Conservation (phyloP, 176 grass and related monocot genomes). For the Aegilops tauschii region DNA sequence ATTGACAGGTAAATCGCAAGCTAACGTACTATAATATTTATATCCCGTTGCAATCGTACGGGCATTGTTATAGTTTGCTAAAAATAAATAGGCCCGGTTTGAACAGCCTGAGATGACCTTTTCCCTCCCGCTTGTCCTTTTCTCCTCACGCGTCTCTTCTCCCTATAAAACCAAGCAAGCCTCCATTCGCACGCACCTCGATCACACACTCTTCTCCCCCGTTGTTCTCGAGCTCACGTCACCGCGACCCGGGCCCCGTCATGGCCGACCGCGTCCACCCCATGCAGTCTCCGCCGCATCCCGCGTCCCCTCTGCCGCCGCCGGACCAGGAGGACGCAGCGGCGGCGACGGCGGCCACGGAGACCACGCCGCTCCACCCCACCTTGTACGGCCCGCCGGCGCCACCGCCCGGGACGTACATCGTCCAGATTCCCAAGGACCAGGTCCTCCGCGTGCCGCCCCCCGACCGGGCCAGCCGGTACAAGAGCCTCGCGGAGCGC, state of each 20-base stretch:
- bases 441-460: conserved; percentile 74
- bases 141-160: conserved; percentile 2
- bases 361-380: conserved; percentile 31
- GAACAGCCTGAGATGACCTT: conserved; percentile 17
- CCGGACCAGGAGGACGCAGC: background rate
- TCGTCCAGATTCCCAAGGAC: conserved; percentile 86
- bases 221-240: background rate
- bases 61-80: too few species aligned
- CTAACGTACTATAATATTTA: too few species aligned
- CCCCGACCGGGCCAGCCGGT: conserved; percentile 46
- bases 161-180: conserved; percentile 11
- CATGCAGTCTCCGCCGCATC: background rate
- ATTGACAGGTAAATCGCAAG: too few species aligned
- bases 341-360: background rate
- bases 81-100: background rate
- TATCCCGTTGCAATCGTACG: too few species aligned
- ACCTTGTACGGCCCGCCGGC: background rate
- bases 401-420: conserved; percentile 44
- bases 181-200: background rate
- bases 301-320: background rate
- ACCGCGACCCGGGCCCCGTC: background rate
- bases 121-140: background rate
- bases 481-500: conserved; percentile 41
- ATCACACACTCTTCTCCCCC: background rate
- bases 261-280: conserved; percentile 60